Base-by-base conservation (phyloP, 2,329 filamentous ascomycete species). In the Colletotrichum sp. region DNA sequence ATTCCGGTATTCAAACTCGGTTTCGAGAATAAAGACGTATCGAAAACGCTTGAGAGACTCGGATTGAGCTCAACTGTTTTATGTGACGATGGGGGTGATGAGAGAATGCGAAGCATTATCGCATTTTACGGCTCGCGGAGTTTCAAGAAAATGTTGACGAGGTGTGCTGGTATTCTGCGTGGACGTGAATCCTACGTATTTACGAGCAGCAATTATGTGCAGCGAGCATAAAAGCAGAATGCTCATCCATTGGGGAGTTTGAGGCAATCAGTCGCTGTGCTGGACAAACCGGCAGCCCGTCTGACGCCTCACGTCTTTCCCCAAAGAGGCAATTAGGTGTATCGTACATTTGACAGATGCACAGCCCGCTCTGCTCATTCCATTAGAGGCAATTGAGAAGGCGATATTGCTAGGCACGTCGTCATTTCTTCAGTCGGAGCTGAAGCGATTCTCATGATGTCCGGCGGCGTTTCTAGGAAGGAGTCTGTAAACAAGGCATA, bases 391-490 rank as follows among this genome's bases (percentile, higher is more conserved):
- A 52, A 13, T 52, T 52, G 12, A 22, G 44, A 5, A 22, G 44
- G 2, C 1, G 10, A 0, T 3, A 52, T 4, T 52, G 44, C 44
- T 52, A 0, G 0, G 3, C n/a, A 13, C 44, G 10, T 52, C n/a
- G n/a, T 52, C 44, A 52, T 22, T 52, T 52, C n/a, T 13, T 52
- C 4, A 13, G 44, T 0, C 44, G 44, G 0, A 8, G 44, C 44
- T 52, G 4, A 5, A 0, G 44, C 10, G n/a, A 22, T 52, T 52
- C 18, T 48, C 0, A 12, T 48, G 9, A 48, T n/a, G 39, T 48
- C 44, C 1, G 44, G 44, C 10, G 4, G 44, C 3, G 10, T 48
- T 48, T 2, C n/a, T 1, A 3, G n/a, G 44, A 7, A 48, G 10
- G 44, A 48, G 18, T 12, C 6, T n/a, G 4, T 6, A 12, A 22